These are phyloP conservation scores for Lentinula sp. DNA, from an alignment of 768 basidiomycete species.

Conservation along the genomic window DNA sequence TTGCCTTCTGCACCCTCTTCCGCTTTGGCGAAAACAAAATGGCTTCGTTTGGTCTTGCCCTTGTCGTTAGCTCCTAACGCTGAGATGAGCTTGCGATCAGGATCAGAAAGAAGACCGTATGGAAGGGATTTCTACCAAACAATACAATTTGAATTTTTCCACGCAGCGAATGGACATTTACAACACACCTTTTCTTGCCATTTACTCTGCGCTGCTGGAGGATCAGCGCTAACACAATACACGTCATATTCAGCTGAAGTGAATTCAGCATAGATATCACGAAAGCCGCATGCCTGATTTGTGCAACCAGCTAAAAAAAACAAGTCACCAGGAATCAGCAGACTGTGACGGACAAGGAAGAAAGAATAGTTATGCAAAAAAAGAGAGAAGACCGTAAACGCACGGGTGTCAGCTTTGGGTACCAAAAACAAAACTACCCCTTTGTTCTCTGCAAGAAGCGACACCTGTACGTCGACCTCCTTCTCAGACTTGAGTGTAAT, in stretches of 20 bases:
- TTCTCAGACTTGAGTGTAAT: slow-evolving; percentile 81
- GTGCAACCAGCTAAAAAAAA: slow-evolving; percentile 73
- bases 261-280: slow-evolving; percentile 79
- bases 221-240: slow-evolving; percentile 81
- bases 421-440: slow-evolving; percentile 81
- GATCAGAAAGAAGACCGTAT: slow-evolving; percentile 86
- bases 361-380: not conserved
- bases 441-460: slow-evolving; percentile 55
- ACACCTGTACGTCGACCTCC: slow-evolving; percentile 69
- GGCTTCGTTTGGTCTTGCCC: slow-evolving; percentile 84
- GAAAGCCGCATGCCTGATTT: slow-evolving; percentile 86
- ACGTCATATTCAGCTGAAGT: slow-evolving; percentile 61
- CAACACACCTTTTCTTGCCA: slow-evolving; percentile 78
- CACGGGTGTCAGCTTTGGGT: slow-evolving; percentile 83
- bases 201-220: slow-evolving; percentile 65
- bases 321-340: not conserved
- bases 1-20: slow-evolving; percentile 1
- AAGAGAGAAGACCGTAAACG: slow-evolving; percentile 17
- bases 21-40: slow-evolving; percentile 90
- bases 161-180: not conserved
- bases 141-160: not conserved
- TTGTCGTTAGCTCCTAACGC: slow-evolving; percentile 77
- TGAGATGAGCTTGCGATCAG: slow-evolving; percentile 70
- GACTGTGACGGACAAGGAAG: not conserved
- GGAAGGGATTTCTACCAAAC: slow-evolving; percentile 66